These are phyloP conservation scores for Chaetomium globosum DNA, from an alignment of 2,329 filamentous ascomycete genomes.

Conservation along the genomic window DNA sequence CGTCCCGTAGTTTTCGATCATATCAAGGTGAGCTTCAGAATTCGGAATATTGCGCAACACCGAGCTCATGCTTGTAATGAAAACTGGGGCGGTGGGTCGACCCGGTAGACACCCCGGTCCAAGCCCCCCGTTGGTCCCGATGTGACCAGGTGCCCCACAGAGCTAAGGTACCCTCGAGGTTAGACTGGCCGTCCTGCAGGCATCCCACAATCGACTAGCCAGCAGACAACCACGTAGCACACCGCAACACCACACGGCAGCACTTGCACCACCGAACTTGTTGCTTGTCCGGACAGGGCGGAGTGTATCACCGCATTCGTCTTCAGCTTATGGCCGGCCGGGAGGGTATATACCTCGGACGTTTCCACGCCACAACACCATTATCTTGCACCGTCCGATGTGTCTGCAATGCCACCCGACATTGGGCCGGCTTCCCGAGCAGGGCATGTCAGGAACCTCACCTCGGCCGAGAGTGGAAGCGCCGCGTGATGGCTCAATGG, in stretches of 20 bases:
- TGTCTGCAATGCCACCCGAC: constrained; percentile 18
- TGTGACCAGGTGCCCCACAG: constrained; percentile 31
- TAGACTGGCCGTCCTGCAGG: constrained; percentile 33
- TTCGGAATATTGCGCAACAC: constrained; percentile 13
- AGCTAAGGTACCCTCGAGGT: constrained; percentile 24
- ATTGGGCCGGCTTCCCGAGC: constrained; percentile 21
- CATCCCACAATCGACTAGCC: constrained; percentile 40
- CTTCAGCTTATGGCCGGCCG: not conserved
- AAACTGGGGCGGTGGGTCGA: constrained; percentile 28
- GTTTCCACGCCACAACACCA: not conserved
- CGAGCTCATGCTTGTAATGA: constrained; percentile 14
- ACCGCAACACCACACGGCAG: constrained; percentile 26
- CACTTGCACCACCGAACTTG: constrained; percentile 28
- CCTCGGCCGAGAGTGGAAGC: constrained; percentile 23
- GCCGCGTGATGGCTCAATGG: constrained; percentile 26
- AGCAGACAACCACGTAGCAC: constrained; percentile 47
- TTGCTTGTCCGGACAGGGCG: constrained; percentile 1
- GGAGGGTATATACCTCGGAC: constrained; percentile 11
- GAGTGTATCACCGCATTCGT: not conserved
- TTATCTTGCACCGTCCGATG: constrained; percentile 12
- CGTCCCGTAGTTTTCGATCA: not conserved
- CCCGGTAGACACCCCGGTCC: constrained; percentile 20
- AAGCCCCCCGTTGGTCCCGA: constrained; percentile 31
- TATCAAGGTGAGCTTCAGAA: not conserved
- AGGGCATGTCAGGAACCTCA: constrained; percentile 26